Evolutionary conservation across 805 yeast species (phyloP).

Genomic region (Ogataea nonfermentans): DNA sequence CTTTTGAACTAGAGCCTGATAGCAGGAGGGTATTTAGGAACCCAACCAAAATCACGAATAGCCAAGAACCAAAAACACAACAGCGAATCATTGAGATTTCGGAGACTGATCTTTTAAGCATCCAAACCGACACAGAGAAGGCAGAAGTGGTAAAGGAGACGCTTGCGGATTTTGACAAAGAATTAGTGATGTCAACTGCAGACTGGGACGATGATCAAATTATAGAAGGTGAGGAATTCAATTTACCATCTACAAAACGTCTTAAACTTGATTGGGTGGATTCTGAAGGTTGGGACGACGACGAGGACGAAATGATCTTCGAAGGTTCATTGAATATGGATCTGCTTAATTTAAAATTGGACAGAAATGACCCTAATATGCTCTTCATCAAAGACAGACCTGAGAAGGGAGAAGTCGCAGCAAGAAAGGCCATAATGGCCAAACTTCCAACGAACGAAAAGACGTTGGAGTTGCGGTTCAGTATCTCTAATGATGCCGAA

Average conservation of each 20-base stretch:
- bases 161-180: constrained; percentile 46
- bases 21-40: constrained; percentile 50
- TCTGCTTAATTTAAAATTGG: constrained; percentile 48
- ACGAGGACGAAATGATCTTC: constrained; percentile 70
- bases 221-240: constrained; percentile 45
- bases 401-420: constrained; percentile 11
- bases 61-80: constrained; percentile 14
- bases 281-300: constrained; percentile 44
- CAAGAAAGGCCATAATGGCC: constrained; percentile 30
- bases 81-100: constrained; percentile 29
- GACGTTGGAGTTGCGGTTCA: constrained; percentile 58
- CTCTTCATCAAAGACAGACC: constrained; percentile 53
- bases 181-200: constrained; percentile 63
- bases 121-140: constrained; percentile 17
- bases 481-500: constrained; percentile 83
- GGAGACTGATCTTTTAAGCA: constrained; percentile 27
- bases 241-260: constrained; percentile 25
- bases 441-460: constrained; percentile 54
- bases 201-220: constrained; percentile 76
- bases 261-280: constrained; percentile 34
- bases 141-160: constrained; percentile 23
- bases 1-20: constrained; percentile 64
- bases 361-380: constrained; percentile 84
- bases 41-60: constrained; percentile 14
- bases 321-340: constrained; percentile 55